Conservation (phyloP, 2,329 filamentous ascomycete genomes). For the Cladosporium oxysporum region DNA sequence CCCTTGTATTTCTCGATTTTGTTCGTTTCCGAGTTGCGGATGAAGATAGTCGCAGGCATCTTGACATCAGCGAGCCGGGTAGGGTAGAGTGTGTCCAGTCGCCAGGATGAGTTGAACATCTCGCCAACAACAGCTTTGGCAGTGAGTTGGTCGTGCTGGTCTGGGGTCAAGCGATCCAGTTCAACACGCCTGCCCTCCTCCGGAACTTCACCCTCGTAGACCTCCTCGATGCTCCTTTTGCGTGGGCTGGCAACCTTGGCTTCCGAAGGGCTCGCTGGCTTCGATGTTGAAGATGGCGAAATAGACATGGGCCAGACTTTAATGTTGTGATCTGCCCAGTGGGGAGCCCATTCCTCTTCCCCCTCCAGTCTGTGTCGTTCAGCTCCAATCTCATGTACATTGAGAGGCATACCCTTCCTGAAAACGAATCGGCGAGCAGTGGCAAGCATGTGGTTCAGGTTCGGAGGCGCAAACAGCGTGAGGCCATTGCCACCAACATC, state of each 20-base stretch:
- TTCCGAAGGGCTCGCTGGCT: conserved; percentile 3
- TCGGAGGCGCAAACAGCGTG: conserved; percentile 76
- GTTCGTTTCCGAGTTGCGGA: conserved; percentile 62
- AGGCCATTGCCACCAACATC: conserved; percentile 40
- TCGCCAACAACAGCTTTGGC: conserved; percentile 66
- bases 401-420: conserved; percentile 76
- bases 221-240: conserved; percentile 40
- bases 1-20: conserved; percentile 70
- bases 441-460: conserved; percentile 78
- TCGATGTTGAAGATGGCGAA: conserved; percentile 30
- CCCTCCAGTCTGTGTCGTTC: conserved; percentile 32
- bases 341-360: conserved; percentile 53
- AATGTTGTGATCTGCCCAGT: conserved; percentile 75
- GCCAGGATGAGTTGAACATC: conserved; percentile 81
- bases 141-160: conserved; percentile 39
- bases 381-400: conserved; percentile 64
- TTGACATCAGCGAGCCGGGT: conserved; percentile 66
- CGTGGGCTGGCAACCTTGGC: conserved; percentile 29
- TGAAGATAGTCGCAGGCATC: conserved; percentile 69
- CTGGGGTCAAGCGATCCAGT: conserved; percentile 47
- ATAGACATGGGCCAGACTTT: conserved; percentile 82
- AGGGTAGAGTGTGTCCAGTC: conserved; percentile 67
- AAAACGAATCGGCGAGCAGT: conserved; percentile 84
- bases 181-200: conserved; percentile 23
- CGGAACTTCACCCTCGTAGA: conserved; percentile 35